Percentiles rank a stretch among this genome's conserved stretches.
These are phyloP conservation scores for Neocatenulostroma microsporum DNA, from an alignment of 2,329 filamentous ascomycete genomes.

Conservation along the genomic window DNA sequence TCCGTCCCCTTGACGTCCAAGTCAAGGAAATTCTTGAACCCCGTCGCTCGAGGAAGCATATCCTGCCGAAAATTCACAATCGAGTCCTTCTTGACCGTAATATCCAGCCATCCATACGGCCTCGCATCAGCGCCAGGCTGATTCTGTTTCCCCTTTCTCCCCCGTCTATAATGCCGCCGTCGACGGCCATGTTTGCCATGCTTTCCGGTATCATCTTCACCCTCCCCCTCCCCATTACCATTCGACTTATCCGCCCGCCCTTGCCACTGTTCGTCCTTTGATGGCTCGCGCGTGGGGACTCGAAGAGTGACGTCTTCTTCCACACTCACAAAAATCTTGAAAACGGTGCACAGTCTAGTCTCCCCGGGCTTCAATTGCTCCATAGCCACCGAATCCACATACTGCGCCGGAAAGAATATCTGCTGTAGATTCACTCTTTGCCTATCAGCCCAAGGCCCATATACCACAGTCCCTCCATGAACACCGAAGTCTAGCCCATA, in stretches of 20 bases:
- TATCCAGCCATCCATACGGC: slow-evolving; percentile 85
- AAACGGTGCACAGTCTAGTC: slow-evolving; percentile 64
- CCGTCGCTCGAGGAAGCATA: slow-evolving; percentile 64
- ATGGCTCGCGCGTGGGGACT: slow-evolving; percentile 77
- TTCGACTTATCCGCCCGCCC: slow-evolving; percentile 47
- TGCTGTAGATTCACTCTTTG: slow-evolving; percentile 79
- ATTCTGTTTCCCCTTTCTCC: slow-evolving; percentile 44
- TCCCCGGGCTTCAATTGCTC: slow-evolving; percentile 57
- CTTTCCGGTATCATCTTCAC: slow-evolving; percentile 16
- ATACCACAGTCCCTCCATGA: slow-evolving; percentile 75
- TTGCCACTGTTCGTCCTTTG: slow-evolving; percentile 95
- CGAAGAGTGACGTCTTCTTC: slow-evolving; percentile 72
- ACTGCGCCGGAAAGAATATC: slow-evolving; percentile 78
- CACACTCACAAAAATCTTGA: slow-evolving; percentile 74
- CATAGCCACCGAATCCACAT: slow-evolving; percentile 65
- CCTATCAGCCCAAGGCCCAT: slow-evolving; percentile 93
- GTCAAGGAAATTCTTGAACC: slow-evolving; percentile 65
- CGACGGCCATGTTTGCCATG: slow-evolving; percentile 26
- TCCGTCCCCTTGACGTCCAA: slow-evolving; percentile 74
- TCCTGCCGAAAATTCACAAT: slow-evolving; percentile 85
- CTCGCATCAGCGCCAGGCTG: slow-evolving; percentile 56
- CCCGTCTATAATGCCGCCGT: slow-evolving; percentile 11
- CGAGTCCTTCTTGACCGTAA: slow-evolving; percentile 71
- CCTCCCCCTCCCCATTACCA: slow-evolving; percentile 31
- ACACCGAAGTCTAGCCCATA: slow-evolving; percentile 80